Conservation (phyloP, 208 protist species). For the Acanthamoeba royreba region DNA sequence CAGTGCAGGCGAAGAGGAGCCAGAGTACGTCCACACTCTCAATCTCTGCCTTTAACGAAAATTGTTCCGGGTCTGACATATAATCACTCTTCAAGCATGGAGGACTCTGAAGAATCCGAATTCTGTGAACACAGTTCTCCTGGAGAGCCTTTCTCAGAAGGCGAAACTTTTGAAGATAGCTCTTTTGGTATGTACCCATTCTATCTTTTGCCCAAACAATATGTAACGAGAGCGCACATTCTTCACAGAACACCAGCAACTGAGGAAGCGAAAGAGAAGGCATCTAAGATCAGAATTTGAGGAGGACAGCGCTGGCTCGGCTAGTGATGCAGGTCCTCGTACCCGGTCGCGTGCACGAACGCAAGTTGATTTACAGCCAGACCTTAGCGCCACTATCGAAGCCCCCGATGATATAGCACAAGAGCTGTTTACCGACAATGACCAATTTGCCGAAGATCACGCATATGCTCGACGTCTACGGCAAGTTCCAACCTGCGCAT, state of each 20-base stretch:
- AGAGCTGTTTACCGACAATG: neutral
- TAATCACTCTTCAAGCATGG: neutral
- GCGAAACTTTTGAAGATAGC: neutral
- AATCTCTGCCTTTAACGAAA: neutral
- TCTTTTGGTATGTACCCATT: neutral
- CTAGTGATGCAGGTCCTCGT: neutral
- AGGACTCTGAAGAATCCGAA: constrained; percentile 24
- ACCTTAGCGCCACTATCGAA: neutral
- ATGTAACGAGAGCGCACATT: neutral
- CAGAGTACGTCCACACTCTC: neutral
- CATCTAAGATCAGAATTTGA: neutral
- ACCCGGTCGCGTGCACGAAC: neutral
- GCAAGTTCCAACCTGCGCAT: too few relatives aligned
- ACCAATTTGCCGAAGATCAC: too few relatives aligned
- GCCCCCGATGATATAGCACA: neutral
- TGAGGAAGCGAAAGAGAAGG: neutral
- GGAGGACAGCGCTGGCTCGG: neutral
- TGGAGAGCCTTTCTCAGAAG: neutral
- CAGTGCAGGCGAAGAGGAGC: neutral
- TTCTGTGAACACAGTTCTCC: neutral
- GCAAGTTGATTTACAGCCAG: too few relatives aligned
- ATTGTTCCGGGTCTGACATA: too few relatives aligned
- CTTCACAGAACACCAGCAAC: neutral
- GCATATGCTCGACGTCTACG: too few relatives aligned
- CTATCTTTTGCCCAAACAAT: neutral